Evolutionary conservation across 1,284 basidiomycete genomes (phyloP).

Genomic region (Hymenochaete sp.): DNA sequence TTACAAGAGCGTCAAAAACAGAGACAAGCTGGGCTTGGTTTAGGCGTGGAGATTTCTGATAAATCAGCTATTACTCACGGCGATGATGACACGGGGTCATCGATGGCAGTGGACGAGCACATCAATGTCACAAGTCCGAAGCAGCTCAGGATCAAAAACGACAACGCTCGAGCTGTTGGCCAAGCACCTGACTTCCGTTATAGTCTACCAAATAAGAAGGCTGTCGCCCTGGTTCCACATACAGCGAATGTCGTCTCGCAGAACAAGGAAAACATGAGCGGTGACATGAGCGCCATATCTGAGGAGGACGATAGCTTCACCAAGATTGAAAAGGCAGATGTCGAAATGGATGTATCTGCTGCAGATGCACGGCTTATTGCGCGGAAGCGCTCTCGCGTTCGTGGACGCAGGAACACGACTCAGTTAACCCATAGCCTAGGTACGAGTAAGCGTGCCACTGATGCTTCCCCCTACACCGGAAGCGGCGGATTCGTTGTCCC

Average conservation of each 20-base stretch:
- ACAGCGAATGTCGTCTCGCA: constrained; percentile 1
- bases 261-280: constrained; percentile 11
- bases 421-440: not conserved
- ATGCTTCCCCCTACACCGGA: constrained; percentile 16
- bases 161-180: not conserved
- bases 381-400: not conserved
- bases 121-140: constrained; percentile 2
- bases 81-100: not conserved
- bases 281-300: not conserved
- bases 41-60: not conserved
- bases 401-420: not conserved
- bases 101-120: constrained; percentile 5
- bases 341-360: constrained; percentile 7
- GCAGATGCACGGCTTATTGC: not conserved
- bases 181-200: constrained; percentile 10
- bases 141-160: constrained; percentile 1
- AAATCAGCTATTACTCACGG: not conserved
- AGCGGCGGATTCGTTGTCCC: too few relatives aligned
- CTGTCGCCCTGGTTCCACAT: constrained; percentile 3
- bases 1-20: constrained; percentile 18
- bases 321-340: constrained; percentile 17
- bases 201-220: constrained; percentile 13
- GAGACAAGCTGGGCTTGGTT: constrained; percentile 4
- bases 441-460: not conserved
- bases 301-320: constrained; percentile 15